Percentiles rank a stretch among this genome's conserved stretches.
Conservation (phyloP, 2,329 filamentous ascomycete genomes). For the Plenodomus biglobosus region DNA sequence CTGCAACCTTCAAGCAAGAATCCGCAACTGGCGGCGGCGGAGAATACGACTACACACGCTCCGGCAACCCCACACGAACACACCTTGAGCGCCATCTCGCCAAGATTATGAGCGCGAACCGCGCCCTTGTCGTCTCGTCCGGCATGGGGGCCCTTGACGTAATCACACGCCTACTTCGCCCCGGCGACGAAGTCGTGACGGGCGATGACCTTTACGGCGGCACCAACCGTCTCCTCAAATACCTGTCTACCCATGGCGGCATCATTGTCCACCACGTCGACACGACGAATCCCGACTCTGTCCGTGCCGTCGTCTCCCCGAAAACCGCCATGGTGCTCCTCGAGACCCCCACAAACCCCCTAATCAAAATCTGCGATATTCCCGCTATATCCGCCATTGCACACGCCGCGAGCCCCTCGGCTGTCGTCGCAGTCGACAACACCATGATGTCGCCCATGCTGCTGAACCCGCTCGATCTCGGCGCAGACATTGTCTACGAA, state of each 20-base stretch:
- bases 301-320: conserved; percentile 66
- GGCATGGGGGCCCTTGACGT: conserved; percentile 98
- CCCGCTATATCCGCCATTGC: conserved; percentile 72
- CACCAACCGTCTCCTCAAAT: conserved; percentile 90
- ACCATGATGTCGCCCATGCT: conserved; percentile 98
- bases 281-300: conserved; percentile 75
- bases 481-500: conserved; percentile 95
- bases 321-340: conserved; percentile 96
- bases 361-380: conserved; percentile 98
- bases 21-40: conserved; percentile 73
- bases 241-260: conserved; percentile 82
- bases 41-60: conserved; percentile 98
- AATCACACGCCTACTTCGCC: conserved; percentile 84
- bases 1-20: conserved; percentile 95
- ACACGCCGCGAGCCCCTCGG: conserved; percentile 75
- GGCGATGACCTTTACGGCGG: conserved; percentile 97
- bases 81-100: conserved; percentile 95
- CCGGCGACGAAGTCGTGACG: conserved; percentile 95
- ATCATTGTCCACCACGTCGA: conserved; percentile 97
- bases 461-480: conserved; percentile 88
- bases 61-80: conserved; percentile 92
- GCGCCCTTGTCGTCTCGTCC: conserved; percentile 89
- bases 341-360: conserved; percentile 93
- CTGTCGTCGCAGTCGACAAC: conserved; percentile 92
- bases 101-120: conserved; percentile 96